Conservation (phyloP, 176 grass and related monocot species). For the Chloris gayana region DNA sequence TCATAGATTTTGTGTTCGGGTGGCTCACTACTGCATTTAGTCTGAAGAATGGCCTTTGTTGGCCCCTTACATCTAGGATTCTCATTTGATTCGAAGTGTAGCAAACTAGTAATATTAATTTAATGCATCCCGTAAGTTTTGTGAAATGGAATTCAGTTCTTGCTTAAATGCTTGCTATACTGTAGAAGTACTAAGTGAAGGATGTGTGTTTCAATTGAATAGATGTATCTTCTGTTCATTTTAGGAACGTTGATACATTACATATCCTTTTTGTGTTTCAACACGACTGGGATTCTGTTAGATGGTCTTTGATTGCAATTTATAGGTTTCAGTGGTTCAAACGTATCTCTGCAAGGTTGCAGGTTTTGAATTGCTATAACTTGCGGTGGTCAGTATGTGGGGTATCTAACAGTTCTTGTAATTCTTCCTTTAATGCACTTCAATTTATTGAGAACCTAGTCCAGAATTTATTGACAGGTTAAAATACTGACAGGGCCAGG, state of each 20-base stretch:
- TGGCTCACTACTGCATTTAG: background rate
- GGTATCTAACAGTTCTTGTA: background rate
- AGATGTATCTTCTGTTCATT: constrained; percentile 4
- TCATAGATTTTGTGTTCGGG: background rate
- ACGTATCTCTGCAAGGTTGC: background rate
- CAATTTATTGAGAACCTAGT: constrained; percentile 4
- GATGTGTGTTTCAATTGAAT: background rate
- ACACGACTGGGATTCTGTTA: background rate
- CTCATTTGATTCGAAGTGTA: background rate
- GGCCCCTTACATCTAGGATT: background rate
- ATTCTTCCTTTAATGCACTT: background rate
- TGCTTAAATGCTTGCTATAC: background rate
- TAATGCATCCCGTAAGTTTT: background rate
- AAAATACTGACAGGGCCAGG: background rate
- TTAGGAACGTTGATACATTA: background rate
- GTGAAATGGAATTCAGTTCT: background rate
- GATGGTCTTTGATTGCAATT: background rate
- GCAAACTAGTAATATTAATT: background rate
- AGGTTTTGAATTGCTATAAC: constrained; percentile 25
- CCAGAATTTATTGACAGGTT: background rate
- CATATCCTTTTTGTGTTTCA: background rate
- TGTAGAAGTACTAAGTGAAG: background rate
- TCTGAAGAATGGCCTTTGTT: background rate
- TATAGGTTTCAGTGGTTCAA: background rate
- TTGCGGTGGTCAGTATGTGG: constrained; percentile 2